Percentiles rank a stretch among this genome's conserved stretches.
phyloP scores from a whole-genome alignment of 2,329 filamentous ascomycete species.

The Ophiostoma piceae region DNA sequence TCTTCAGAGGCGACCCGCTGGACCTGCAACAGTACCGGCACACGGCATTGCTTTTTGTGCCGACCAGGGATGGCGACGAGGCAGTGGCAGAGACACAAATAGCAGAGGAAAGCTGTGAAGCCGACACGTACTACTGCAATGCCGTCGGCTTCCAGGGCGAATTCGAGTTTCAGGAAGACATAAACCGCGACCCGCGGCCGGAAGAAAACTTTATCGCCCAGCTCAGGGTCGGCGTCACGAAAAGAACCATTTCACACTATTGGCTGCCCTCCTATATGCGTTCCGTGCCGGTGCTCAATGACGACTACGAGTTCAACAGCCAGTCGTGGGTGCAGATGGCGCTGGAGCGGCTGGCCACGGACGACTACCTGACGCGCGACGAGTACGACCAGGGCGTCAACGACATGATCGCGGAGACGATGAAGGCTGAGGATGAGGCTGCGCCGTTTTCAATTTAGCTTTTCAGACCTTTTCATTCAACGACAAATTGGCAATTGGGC shows the following conservation, averaged over 20 bases:
- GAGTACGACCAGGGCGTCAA: conserved; percentile 12
- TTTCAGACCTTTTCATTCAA: no score
- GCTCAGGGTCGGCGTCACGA: background rate
- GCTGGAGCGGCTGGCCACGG: background rate
- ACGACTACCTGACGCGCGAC: background rate
- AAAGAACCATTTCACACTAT: background rate
- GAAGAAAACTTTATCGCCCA: background rate
- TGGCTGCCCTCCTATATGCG: background rate
- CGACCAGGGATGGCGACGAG: background rate
- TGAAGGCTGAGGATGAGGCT: conserved; percentile 4
- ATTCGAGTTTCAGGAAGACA: background rate
- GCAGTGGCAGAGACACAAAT: background rate
- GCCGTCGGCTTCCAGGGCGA: background rate
- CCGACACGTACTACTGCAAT: conserved; percentile 9
- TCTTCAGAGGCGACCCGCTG: conserved; percentile 10
- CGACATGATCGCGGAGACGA: conserved; percentile 8
- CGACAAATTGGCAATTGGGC: no score
- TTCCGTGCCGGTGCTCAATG: background rate
- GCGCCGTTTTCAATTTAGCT: background rate
- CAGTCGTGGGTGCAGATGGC: conserved; percentile 12
- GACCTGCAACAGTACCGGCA: conserved; percentile 12
- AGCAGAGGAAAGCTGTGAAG: no score
- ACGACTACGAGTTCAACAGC: conserved; percentile 14
- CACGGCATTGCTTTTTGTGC: background rate
- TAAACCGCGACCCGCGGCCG: background rate